Evolutionary conservation across 176 grass and related monocot genomes (phyloP), one percentile per base, ranked within the genome.

Genomic region (Aegilops bicornis): DNA sequence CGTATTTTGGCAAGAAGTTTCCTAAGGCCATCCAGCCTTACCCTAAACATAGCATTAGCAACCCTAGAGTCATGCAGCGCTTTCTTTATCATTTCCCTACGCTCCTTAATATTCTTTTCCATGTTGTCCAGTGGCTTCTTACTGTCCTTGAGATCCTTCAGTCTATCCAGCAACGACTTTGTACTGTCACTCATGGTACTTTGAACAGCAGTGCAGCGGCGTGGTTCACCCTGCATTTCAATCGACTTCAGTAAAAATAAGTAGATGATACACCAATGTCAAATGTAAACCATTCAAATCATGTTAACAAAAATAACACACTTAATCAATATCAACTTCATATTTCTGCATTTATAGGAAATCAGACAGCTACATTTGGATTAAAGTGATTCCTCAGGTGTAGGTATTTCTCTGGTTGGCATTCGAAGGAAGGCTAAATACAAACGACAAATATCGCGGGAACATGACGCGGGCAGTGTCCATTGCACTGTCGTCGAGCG

Each of bases 141-240:
- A 40, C 36, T 72, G 39, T 72, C 69, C 36, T 40, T 40, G 69
- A 72, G 69, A 72, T 72, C 69, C 69, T 72, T 72, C 69, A 72
- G 69, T 40, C 39, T 72, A 74, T 29, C 71, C 6, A 24, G 40
- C 70, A 43, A 73, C 23, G 23, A 27, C 71, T 47, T 74, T 74
- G 71, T 74, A 73, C 70, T 73, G 70, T 73, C 39, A 73, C 11
- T 25, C 70, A 45, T 45, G 39, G 70, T 73, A 47, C 71, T 74
- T 29, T 40, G 23, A 74, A 74, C 71, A 74, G 71, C 25, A 47
- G 10, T 74, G 71, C 71, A 74, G 71, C 40, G 16, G 40, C 7
- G 71, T 13, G 13, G 71, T 74, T 74, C 71, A 74, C n/a, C 71
- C 71, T 74, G 25, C 40, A 74, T 40, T 73, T 47, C 43, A 45